Conservation (phyloP, 192 early-diverging fungal species). For the Chytriomyces sp. region DNA sequence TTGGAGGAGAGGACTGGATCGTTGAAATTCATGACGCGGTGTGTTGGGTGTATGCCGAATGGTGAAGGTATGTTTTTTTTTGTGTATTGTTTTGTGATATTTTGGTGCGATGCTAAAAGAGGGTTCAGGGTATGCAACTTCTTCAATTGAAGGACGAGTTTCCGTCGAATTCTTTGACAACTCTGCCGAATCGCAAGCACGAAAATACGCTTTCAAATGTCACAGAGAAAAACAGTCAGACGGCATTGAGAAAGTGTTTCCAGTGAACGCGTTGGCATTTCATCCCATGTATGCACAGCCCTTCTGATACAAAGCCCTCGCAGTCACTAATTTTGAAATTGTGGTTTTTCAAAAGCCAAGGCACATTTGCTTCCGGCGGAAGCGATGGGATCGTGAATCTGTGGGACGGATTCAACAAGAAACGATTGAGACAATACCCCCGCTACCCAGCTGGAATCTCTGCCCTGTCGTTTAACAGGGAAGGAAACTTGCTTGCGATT, state of each 20-base stretch:
- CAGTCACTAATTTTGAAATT: too few species aligned
- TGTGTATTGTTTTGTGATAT: too few species aligned
- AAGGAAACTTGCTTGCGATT: conserved; percentile 81
- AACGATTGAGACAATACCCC: conserved; percentile 82
- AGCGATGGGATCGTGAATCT: conserved; percentile 88
- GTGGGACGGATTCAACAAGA: conserved; percentile 93
- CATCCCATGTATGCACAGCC: too few species aligned
- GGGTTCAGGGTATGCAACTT: conserved; percentile 90
- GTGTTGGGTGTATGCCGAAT: conserved; percentile 84
- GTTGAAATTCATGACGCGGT: conserved; percentile 88
- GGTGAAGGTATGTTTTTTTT: conserved; percentile 67
- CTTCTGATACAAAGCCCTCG: too few species aligned
- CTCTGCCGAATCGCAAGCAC: conserved; percentile 64
- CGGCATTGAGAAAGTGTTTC: conserved; percentile 84
- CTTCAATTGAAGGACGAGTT: conserved; percentile 93
- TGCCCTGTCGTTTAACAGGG: conserved; percentile 79
- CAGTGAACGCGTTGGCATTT: conserved; percentile 91
- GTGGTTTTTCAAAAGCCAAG: too few species aligned
- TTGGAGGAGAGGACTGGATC: conserved; percentile 73
- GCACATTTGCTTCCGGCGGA: conserved; percentile 96
- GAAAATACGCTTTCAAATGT: conserved; percentile 97
- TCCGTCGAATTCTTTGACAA: conserved; percentile 91
- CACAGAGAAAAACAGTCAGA: conserved; percentile 76
- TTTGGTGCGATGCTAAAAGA: too few species aligned
- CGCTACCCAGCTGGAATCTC: conserved; percentile 83